Evolutionary conservation across 2,329 filamentous ascomycete genomes (phyloP).

Genomic region (Berkeleyomyces rouxiae): DNA sequence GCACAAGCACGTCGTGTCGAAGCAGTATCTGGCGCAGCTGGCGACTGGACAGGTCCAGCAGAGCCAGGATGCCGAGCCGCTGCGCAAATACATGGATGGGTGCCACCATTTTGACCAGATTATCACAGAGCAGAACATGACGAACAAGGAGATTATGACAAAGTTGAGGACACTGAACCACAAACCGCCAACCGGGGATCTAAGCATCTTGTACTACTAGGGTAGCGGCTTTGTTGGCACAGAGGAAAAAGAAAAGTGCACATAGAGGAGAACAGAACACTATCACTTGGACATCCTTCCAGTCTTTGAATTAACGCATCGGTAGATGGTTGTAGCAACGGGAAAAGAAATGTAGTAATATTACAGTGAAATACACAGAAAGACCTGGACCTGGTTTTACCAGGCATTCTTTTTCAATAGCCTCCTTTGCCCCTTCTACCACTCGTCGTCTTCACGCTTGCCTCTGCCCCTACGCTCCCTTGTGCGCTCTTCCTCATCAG

Average conservation of each 20-base stretch:
- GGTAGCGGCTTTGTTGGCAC: background rate
- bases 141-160: conserved; percentile 53
- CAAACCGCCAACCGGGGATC: conserved; percentile 31
- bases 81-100: conserved; percentile 57
- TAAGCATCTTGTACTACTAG: conserved; percentile 38
- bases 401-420: background rate
- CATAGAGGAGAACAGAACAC: conserved; percentile 6
- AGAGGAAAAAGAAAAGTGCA: no score
- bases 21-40: conserved; percentile 40
- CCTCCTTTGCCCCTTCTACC: background rate
- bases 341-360: conserved; percentile 1
- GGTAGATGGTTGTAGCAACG: background rate
- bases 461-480: conserved; percentile 15
- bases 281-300: background rate
- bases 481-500: background rate
- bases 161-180: conserved; percentile 40
- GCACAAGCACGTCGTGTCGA: conserved; percentile 72
- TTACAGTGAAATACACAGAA: conserved; percentile 6
- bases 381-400: background rate
- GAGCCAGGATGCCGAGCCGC: conserved; percentile 27
- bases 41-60: conserved; percentile 36
- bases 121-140: conserved; percentile 56
- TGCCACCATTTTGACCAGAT: conserved; percentile 68
- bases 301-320: background rate
- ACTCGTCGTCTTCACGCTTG: conserved; percentile 4